These are phyloP conservation scores for Dactylellina haptotyla DNA, from an alignment of 2,329 filamentous ascomycete genomes.

Conservation along the genomic window DNA sequence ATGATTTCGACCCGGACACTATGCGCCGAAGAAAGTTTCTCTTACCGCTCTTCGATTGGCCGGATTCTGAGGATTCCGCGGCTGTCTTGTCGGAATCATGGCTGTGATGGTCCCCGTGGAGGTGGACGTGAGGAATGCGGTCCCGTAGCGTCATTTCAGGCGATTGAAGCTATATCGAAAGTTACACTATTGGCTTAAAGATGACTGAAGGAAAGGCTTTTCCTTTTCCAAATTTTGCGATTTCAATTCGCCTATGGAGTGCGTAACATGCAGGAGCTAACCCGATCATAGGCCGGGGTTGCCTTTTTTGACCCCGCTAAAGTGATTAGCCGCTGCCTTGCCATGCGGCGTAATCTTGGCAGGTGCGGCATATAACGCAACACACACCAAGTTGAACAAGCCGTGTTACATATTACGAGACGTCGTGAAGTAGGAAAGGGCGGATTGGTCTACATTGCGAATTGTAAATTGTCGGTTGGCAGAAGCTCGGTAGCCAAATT, in stretches of 20 bases:
- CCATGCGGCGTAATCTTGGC: conserved; percentile 15
- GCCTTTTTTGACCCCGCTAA: conserved; percentile 27
- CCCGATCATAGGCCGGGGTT: neutral
- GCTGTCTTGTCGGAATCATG: conserved; percentile 24
- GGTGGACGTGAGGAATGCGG: conserved; percentile 40
- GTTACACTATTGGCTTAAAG: neutral
- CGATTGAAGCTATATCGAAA: neutral
- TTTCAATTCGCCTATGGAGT: neutral
- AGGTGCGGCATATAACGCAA: neutral
- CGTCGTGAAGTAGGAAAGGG: no score
- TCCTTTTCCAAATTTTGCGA: no score
- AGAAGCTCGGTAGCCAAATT: no score
- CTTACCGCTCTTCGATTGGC: conserved; percentile 3
- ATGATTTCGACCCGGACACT: conserved; percentile 29
- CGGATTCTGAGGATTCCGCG: conserved; percentile 7
- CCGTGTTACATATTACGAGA: no score
- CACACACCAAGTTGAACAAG: neutral
- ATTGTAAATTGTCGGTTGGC: no score
- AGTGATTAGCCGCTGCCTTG: conserved; percentile 17
- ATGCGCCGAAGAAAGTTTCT: conserved; percentile 41
- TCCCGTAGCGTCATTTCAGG: conserved; percentile 42
- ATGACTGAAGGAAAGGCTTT: neutral
- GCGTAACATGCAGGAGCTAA: neutral
- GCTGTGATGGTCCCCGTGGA: conserved; percentile 20
- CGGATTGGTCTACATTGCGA: no score